A percentile compares a stretch with the other conserved stretches of the same genome.
These are phyloP conservation scores for Mycosphaerella sp. DNA, from an alignment of 2,329 filamentous ascomycete genomes.

Conservation along the genomic window DNA sequence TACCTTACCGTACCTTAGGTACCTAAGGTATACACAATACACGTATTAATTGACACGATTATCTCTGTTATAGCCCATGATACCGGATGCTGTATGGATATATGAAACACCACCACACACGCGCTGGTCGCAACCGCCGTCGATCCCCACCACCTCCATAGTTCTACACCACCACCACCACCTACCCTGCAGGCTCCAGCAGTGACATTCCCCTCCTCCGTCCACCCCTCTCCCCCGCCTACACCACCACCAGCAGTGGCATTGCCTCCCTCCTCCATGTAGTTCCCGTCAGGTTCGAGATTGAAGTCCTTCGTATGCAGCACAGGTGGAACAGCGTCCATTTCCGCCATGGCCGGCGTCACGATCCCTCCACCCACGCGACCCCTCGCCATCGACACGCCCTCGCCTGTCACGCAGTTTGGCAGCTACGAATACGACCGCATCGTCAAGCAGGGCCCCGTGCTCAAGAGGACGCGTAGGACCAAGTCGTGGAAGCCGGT, in stretches of 20 bases:
- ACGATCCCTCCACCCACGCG: background rate
- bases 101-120: too few species aligned
- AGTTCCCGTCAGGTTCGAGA: background rate
- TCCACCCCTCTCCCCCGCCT: too few species aligned
- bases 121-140: too few species aligned
- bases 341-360: background rate
- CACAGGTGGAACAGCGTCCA: background rate
- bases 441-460: constrained; percentile 80
- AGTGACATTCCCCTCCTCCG: background rate
- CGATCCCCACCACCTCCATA: too few species aligned
- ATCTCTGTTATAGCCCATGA: too few species aligned
- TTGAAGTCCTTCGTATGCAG: too few species aligned
- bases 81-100: too few species aligned
- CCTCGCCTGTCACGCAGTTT: constrained; percentile 87
- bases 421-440: constrained; percentile 95
- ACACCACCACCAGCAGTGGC: background rate
- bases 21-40: too few species aligned
- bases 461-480: constrained; percentile 84
- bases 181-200: background rate
- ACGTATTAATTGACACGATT: too few species aligned
- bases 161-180: too few species aligned
- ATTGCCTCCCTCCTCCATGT: background rate
- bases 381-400: constrained; percentile 48
- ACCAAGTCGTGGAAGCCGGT: constrained; percentile 93
- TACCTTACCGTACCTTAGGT: too few species aligned